Evolutionary conservation across 345 rosid genomes (phyloP).

Genomic region (Alliaria petiolata): DNA sequence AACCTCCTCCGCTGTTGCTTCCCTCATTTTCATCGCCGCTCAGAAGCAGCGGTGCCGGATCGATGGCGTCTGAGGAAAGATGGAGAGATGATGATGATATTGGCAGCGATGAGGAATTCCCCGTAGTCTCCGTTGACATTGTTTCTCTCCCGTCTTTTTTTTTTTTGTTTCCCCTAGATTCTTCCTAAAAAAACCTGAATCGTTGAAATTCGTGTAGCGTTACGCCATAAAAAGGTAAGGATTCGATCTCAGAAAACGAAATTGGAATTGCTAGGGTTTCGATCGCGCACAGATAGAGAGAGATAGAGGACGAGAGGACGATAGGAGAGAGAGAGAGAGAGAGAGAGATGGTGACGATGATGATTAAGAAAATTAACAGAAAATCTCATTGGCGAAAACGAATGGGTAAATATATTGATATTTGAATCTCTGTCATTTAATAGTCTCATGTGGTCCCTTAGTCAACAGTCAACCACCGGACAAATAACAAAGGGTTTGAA

Average conservation of each 20-base stretch:
- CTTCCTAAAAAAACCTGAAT: not conserved
- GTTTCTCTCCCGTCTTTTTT: not conserved
- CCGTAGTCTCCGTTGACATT: conserved; percentile 38
- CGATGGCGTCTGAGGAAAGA: conserved; percentile 61
- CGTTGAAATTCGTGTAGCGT: conserved; percentile 16
- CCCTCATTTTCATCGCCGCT: conserved; percentile 25
- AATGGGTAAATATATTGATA: conserved; percentile 1
- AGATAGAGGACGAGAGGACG: not conserved
- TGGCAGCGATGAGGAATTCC: conserved; percentile 14
- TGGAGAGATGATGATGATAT: conserved; percentile 22
- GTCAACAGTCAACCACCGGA: conserved; percentile 18
- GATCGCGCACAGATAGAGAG: conserved; percentile 2
- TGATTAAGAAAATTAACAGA: not conserved
- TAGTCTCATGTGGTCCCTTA: conserved; percentile 7
- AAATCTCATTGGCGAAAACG: not conserved
- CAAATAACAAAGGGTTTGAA: not conserved
- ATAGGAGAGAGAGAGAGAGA: not conserved
- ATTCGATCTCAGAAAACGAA: not conserved
- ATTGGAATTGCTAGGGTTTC: conserved; percentile 33
- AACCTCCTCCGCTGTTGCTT: conserved; percentile 14
- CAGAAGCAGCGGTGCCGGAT: conserved; percentile 66
- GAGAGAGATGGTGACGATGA: not conserved
- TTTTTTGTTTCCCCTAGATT: not conserved
- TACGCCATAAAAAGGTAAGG: conserved; percentile 21
- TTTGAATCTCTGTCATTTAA: conserved; percentile 21